phyloP scores from a whole-genome alignment of 805 yeast genomes.

The Candida jianshihensis region DNA sequence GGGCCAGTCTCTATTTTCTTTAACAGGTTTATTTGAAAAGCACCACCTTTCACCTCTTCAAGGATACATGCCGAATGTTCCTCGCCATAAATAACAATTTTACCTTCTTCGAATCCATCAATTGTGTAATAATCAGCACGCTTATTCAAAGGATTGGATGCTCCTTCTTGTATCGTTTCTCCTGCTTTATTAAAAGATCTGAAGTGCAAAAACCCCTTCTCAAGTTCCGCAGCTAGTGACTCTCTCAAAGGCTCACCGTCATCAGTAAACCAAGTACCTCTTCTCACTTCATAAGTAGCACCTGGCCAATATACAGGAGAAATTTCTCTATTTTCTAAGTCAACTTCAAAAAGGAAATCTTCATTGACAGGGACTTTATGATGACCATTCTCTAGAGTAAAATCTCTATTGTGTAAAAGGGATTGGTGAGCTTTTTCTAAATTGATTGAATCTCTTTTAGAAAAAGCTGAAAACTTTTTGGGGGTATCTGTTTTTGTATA shows the following conservation, averaged over 20 bases:
- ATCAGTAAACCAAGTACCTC: constrained; percentile 77
- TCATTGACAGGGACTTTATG: constrained; percentile 59
- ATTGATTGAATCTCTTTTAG: constrained; percentile 50
- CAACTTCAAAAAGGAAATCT: constrained; percentile 72
- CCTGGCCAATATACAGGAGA: constrained; percentile 85
- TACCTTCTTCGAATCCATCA: constrained; percentile 25
- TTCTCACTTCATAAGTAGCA: constrained; percentile 70
- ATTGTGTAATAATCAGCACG: constrained; percentile 8
- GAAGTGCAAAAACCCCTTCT: constrained; percentile 39
- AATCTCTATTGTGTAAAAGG: constrained; percentile 2
- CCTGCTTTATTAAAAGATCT: constrained; percentile 26
- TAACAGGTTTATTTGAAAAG: constrained; percentile 29
- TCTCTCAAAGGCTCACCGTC: constrained; percentile 49
- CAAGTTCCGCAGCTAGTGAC: constrained; percentile 49
- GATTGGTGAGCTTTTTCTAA: constrained; percentile 39
- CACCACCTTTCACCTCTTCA: constrained; percentile 36
- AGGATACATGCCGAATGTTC: constrained; percentile 39
- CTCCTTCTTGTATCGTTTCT: constrained; percentile 3
- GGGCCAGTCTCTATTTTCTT: constrained; percentile 29
- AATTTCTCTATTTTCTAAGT: constrained; percentile 46
- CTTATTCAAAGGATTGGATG: constrained; percentile 11
- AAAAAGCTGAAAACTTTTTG: constrained; percentile 59
- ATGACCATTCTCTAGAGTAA: neutral
- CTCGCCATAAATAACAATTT: constrained; percentile 34
- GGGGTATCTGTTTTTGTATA: constrained; percentile 48